These are phyloP conservation scores for Hypocrella siamensis DNA, from an alignment of 2,329 filamentous ascomycete genomes.

Conservation along the genomic window DNA sequence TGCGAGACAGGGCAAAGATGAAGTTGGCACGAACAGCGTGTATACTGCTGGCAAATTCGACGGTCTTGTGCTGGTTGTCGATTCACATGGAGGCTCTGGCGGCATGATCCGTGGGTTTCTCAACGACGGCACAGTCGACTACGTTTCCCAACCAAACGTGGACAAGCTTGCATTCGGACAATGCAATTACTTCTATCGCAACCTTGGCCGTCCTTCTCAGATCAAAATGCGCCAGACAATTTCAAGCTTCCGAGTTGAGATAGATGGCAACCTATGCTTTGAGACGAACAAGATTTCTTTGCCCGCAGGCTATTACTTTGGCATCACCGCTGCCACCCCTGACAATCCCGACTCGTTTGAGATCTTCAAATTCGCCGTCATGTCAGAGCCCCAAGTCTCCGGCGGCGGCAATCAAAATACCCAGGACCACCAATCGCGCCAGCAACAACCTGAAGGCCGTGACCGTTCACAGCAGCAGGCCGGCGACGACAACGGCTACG, in stretches of 20 bases:
- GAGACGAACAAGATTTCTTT: slow-evolving; percentile 64
- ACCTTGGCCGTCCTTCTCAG: slow-evolving; percentile 70
- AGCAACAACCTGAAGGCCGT: slow-evolving; percentile 13
- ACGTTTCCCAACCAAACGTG: slow-evolving; percentile 56
- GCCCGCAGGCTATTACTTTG: slow-evolving; percentile 69
- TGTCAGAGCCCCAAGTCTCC: slow-evolving; percentile 31
- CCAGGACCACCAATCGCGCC: slow-evolving; percentile 5
- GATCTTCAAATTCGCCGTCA: slow-evolving; percentile 70
- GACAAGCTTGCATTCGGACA: slow-evolving; percentile 86
- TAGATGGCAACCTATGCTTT: slow-evolving; percentile 75
- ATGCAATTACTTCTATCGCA: slow-evolving; percentile 82
- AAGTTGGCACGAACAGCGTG: slow-evolving; percentile 58
- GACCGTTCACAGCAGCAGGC: slow-evolving; percentile 18
- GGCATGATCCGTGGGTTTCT: slow-evolving; percentile 84
- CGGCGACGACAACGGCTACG: slow-evolving; percentile 8
- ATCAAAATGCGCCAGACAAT: slow-evolving; percentile 55
- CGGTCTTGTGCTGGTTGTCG: slow-evolving; percentile 74
- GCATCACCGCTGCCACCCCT: slow-evolving; percentile 73
- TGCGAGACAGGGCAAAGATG: slow-evolving; percentile 48
- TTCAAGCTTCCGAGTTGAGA: slow-evolving; percentile 55
- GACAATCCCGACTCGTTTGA: slow-evolving; percentile 94
- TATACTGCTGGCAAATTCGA: slow-evolving; percentile 80
- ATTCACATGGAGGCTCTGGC: slow-evolving; percentile 60
- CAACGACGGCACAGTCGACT: slow-evolving; percentile 78
- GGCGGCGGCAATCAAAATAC: slow-evolving; percentile 5